phyloP scores from a whole-genome alignment of 2,329 filamentous ascomycete genomes.

The Diaporthe sp. region DNA sequence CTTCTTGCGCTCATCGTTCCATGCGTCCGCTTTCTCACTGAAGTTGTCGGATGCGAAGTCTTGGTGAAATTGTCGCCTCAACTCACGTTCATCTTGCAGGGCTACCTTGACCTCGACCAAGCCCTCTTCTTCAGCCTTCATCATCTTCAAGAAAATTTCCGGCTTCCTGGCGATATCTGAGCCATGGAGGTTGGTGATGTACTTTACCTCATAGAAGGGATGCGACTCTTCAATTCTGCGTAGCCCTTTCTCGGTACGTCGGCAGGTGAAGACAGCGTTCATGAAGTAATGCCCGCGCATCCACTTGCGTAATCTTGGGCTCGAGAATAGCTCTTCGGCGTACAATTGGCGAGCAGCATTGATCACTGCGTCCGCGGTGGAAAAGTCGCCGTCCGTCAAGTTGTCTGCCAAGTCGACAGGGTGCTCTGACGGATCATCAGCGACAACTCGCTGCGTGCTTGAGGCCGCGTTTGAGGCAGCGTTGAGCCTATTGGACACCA shows the following conservation, averaged over 20 bases:
- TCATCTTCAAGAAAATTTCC: conserved; percentile 95
- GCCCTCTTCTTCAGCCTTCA: conserved; percentile 95
- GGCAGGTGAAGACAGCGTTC: conserved; percentile 85
- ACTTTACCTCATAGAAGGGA: conserved; percentile 98
- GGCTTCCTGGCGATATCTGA: conserved; percentile 83
- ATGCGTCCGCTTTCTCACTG: conserved; percentile 92
- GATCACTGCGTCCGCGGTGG: conserved; percentile 80
- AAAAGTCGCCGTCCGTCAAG: conserved; percentile 77
- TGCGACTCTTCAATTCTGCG: conserved; percentile 95
- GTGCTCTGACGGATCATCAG: conserved; percentile 83
- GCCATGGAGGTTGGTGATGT: conserved; percentile 89
- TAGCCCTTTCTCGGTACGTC: conserved; percentile 92
- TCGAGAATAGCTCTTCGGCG: conserved; percentile 88
- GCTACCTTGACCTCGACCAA: conserved; percentile 86
- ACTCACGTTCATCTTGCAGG: conserved; percentile 79
- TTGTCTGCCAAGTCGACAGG: conserved; percentile 90
- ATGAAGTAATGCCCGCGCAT: conserved; percentile 87
- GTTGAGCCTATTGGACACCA: conserved; percentile 87
- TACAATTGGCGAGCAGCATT: conserved; percentile 87
- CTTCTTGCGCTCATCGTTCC: conserved; percentile 89
- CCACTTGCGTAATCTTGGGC: conserved; percentile 88
- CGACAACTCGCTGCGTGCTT: conserved; percentile 80
- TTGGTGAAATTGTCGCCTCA: conserved; percentile 79
- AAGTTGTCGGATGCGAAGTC: conserved; percentile 96
- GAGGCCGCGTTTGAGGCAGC: conserved; percentile 48